phyloP scores from a whole-genome alignment of 1,139 yeast genomes.

The Suhomyces anneliseae region DNA sequence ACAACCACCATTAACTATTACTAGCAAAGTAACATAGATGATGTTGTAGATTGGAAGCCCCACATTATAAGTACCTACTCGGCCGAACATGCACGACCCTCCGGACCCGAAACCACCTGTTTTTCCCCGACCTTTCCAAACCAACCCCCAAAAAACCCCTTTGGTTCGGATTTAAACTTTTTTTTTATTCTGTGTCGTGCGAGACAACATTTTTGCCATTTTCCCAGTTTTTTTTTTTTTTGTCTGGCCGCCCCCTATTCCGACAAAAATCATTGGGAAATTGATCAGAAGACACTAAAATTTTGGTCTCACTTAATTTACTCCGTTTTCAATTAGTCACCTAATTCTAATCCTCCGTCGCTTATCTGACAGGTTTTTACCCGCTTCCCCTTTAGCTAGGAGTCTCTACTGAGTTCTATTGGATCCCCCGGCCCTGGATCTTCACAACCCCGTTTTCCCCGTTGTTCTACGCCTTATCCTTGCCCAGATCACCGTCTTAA shows the following conservation, averaged over 20 bases:
- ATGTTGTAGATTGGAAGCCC: too few species aligned
- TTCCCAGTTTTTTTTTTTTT: neutral
- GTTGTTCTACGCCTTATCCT: neutral
- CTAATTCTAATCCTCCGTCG: neutral
- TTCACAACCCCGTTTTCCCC: neutral
- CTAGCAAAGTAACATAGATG: too few species aligned
- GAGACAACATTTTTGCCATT: neutral
- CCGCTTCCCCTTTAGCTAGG: neutral
- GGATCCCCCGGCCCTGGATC: neutral
- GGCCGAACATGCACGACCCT: too few species aligned
- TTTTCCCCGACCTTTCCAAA: too few species aligned
- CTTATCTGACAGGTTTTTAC: neutral
- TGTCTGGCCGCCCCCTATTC: slow-evolving; percentile 3
- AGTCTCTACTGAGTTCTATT: neutral
- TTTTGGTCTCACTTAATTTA: neutral
- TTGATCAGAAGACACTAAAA: slow-evolving; percentile 17
- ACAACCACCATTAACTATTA: too few species aligned
- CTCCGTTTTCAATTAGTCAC: neutral
- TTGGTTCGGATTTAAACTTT: too few species aligned
- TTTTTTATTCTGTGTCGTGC: slow-evolving; percentile 1
- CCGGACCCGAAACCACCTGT: too few species aligned
- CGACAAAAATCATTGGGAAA: slow-evolving; percentile 15
- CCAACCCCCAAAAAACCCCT: too few species aligned
- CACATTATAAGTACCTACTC: too few species aligned
- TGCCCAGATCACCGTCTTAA: neutral